Evolutionary conservation across 2,329 filamentous ascomycete genomes (phyloP), one percentile per base, ranked within the genome.

Genomic region (Alternaria tenuissima): DNA sequence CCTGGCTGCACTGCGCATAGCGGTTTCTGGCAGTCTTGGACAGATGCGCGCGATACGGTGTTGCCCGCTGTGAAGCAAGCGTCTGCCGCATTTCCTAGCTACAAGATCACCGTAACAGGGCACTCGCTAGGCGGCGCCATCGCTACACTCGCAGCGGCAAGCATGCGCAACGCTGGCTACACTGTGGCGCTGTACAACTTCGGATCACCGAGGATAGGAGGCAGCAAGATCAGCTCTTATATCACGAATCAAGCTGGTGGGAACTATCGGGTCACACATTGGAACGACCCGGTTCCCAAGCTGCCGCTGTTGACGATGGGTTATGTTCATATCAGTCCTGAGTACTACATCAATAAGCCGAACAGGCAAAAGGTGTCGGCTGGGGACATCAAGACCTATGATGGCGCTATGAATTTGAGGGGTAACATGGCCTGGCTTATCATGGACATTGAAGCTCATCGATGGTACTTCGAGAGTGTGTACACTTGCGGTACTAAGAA

Each of bases 41-140:
- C 76, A 11, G 87, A 89, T 62, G 81, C 89, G 28, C 71, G 79
- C 2, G 54, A 61, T 6, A 66, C 69, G 9, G 81, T 85, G 18
- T 67, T 83, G 3, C 66, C 72, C 3, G 82, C 81, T 55, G 71
- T 90, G 18, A 66, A 78, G 24, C 58, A 76, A 3, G 84, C 86
- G 16, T 72, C 68, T 28, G 64, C 69, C 5, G 72, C 78, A n/a
- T 77, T 88, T 75, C 86, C 88, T 1, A 63, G 59, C 30, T 89
- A 86, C 80, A 69, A 72, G 32, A 74, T 91, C 68, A 71, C 88
- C n/a, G 75, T 84, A 24, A 87, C 87, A 0, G 90, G 90, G 36
- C 89, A 92, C 81, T 91, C 88, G 7, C 85, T 92, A 3, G 90
- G 90, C 52, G 90, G 81, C 26, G 88, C 88, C 12, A 81, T 92